phyloP scores from a whole-genome alignment of 805 yeast species.

The Monosporozyma servazzii region DNA sequence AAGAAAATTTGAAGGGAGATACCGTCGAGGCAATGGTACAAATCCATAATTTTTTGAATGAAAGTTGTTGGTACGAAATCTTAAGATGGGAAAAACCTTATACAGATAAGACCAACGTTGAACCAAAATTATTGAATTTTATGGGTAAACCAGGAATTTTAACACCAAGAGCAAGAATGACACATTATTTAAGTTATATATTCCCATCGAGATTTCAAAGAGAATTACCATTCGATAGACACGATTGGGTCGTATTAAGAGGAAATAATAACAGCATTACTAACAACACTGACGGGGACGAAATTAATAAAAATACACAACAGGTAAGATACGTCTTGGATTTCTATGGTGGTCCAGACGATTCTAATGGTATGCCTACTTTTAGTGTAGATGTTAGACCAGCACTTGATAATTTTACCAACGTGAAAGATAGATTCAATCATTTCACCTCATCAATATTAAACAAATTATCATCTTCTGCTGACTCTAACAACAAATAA shows the following conservation, averaged over 20 bases:
- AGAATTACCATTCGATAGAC: constrained; percentile 93
- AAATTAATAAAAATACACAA: constrained; percentile 43
- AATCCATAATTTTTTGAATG: constrained; percentile 91
- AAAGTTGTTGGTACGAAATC: constrained; percentile 96
- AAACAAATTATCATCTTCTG: not conserved
- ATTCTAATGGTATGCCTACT: constrained; percentile 79
- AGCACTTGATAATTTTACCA: constrained; percentile 63
- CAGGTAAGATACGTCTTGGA: constrained; percentile 88
- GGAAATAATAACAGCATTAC: constrained; percentile 7
- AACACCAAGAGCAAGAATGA: constrained; percentile 75
- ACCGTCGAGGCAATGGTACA: constrained; percentile 96
- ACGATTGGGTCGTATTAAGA: constrained; percentile 94
- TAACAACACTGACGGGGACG: too few species aligned
- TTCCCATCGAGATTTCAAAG: constrained; percentile 67
- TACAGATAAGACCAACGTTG: constrained; percentile 41
- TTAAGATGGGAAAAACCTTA: constrained; percentile 82
- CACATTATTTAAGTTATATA: constrained; percentile 51
- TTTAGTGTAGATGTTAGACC: constrained; percentile 93
- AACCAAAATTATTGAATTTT: constrained; percentile 74
- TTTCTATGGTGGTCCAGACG: constrained; percentile 93
- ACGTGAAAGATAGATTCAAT: constrained; percentile 57
- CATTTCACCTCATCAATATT: constrained; percentile 35
- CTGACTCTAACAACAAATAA: not conserved
- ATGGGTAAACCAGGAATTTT: constrained; percentile 87
- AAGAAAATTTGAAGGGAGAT: constrained; percentile 82